Evolutionary conservation across 2,329 filamentous ascomycete genomes (phyloP), one percentile per base, ranked within the genome.

Genomic region (Aureobasidium sp.): DNA sequence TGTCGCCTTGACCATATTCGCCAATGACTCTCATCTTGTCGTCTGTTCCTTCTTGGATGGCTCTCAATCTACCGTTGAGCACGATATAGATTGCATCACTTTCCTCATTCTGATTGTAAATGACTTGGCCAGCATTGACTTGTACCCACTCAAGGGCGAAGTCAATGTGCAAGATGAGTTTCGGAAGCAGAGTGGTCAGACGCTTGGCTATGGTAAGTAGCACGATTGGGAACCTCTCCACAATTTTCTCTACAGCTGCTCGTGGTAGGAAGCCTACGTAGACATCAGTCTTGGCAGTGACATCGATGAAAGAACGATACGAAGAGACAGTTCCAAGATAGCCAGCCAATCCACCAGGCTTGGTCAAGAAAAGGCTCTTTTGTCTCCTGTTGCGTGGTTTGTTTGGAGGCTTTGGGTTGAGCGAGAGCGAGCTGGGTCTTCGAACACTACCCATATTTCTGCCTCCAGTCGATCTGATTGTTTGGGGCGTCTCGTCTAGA

Each of bases 1-100:
- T 99, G 72, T 99, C 95, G 9, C 95, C 95, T 75, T 99, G 94
- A 4, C 94, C 94, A 70, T 89, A 97, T 73, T 99, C 95, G 14
- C 91, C 93, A 56, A 91, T 84, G 14, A 96, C 91, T 49, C 87
- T 88, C 77, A 96, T 88, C 2, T 88, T 88, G 0, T 91, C 91
- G 65, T 90, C 88, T 51, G 88, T 85, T 15, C 85, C 85, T 68
- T 97, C 92, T 64, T 91, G 83, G 0, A 99, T 89, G 0, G 93
- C 84, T 61, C 95, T 84, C 20, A 99, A 76, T 17, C 94, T 89
- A 11, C 94, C 94, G 68, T 99, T 99, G 17, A 99, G 82, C 1
- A 99, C 94, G 64, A 99, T 92, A 70, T 97, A 99, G 44, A 99
- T 99, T 1, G 95, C 93, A 74, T 99, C 94, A 69, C 94, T 99